Evolutionary conservation across 139 green algal species (phyloP).

Genomic region (Desmodesmus armatus): DNA sequence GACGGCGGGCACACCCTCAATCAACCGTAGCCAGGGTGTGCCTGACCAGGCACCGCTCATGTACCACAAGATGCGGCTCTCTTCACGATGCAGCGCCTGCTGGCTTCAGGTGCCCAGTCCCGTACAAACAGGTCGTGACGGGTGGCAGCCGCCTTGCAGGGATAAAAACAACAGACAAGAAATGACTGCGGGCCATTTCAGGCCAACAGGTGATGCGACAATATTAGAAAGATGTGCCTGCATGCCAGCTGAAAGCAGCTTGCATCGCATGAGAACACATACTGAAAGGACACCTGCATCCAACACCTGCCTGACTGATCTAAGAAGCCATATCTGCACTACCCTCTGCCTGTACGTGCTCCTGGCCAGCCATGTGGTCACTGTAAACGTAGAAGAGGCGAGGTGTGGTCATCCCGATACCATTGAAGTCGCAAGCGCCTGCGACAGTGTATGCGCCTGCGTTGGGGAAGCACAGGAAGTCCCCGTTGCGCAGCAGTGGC

Average conservation of each 20-base stretch:
- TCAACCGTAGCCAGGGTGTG: too few species aligned
- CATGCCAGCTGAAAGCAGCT: too few species aligned
- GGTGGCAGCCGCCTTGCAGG: not conserved
- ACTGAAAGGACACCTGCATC: too few species aligned
- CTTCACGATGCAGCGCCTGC: too few species aligned
- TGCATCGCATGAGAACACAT: too few species aligned
- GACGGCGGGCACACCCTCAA: too few species aligned
- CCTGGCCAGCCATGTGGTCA: slow-evolving; percentile 12
- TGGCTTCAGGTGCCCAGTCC: too few species aligned
- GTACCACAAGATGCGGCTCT: too few species aligned
- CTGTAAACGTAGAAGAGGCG: slow-evolving; percentile 65
- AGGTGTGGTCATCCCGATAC: slow-evolving; percentile 64
- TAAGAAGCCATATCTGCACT: not conserved
- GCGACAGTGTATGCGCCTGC: slow-evolving; percentile 95
- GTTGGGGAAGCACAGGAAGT: slow-evolving; percentile 93
- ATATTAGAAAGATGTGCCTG: not conserved
- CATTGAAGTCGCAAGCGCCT: slow-evolving; percentile 66
- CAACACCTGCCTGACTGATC: too few species aligned
- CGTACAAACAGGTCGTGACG: not conserved
- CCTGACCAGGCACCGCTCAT: too few species aligned
- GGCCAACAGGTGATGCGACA: not conserved
- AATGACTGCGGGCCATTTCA: not conserved
- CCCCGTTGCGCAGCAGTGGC: slow-evolving; percentile 86
- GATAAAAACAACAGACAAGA: too few species aligned
- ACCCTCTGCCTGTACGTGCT: not conserved